Evolutionary conservation across 768 basidiomycete species (phyloP).

Genomic region (Podaxis pistillaris): DNA sequence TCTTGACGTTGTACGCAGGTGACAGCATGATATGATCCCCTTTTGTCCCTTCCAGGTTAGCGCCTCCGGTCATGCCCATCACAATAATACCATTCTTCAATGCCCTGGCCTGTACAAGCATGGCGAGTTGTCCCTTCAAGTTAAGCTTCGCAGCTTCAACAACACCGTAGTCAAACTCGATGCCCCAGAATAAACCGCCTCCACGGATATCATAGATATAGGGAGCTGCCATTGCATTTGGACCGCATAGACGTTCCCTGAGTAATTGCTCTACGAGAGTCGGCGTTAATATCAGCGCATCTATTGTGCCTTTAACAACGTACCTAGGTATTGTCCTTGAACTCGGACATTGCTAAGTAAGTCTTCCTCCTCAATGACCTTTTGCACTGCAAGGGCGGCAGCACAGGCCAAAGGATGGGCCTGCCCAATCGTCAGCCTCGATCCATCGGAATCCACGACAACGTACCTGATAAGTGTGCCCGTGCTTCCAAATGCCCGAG

Average conservation of each 20-base stretch:
- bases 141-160: slow-evolving; percentile 41
- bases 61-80: slow-evolving; percentile 74
- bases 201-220: slow-evolving; percentile 82
- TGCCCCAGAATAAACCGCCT: slow-evolving; percentile 78
- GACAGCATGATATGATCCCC: slow-evolving; percentile 74
- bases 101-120: slow-evolving; percentile 67
- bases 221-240: slow-evolving; percentile 57
- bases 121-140: slow-evolving; percentile 60
- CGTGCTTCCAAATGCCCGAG: slow-evolving; percentile 80
- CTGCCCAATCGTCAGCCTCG: slow-evolving; percentile 28
- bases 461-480: slow-evolving; percentile 77
- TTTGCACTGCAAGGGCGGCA: slow-evolving; percentile 79
- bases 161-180: slow-evolving; percentile 74
- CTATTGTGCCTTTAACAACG: not conserved
- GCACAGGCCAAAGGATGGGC: slow-evolving; percentile 76
- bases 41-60: slow-evolving; percentile 63
- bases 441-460: not conserved
- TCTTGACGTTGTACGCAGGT: slow-evolving; percentile 78
- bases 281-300: slow-evolving; percentile 4
- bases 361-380: slow-evolving; percentile 65
- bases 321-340: slow-evolving; percentile 61
- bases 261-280: slow-evolving; percentile 44
- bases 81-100: slow-evolving; percentile 65
- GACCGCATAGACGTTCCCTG: slow-evolving; percentile 48
- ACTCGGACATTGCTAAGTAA: slow-evolving; percentile 62